phyloP scores from a whole-genome alignment of 768 basidiomycete genomes.

The Tylopilus sp. region DNA sequence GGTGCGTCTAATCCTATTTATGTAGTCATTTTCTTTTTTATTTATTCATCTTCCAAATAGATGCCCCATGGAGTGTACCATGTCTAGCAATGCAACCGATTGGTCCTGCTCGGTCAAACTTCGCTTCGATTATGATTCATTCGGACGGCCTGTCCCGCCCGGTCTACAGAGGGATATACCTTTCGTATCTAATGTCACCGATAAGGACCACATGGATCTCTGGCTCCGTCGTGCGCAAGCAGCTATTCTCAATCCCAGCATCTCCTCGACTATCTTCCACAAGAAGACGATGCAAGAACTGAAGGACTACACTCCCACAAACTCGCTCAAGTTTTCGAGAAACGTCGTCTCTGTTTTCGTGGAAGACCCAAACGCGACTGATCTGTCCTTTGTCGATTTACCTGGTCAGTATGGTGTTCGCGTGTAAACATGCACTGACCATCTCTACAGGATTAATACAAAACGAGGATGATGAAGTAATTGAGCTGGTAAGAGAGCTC shows the following conservation, averaged over 20 bases:
- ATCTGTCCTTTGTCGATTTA: slow-evolving; percentile 52
- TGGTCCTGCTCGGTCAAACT: slow-evolving; percentile 48
- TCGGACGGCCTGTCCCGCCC: no score
- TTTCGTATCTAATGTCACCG: no score
- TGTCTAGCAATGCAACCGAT: slow-evolving; percentile 36
- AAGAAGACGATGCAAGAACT: slow-evolving; percentile 29
- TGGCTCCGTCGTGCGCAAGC: no score
- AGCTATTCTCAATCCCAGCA: no score
- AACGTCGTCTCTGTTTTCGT: slow-evolving; percentile 49
- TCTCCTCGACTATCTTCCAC: no score
- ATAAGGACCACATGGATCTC: no score
- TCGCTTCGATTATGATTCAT: slow-evolving; percentile 30
- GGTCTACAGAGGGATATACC: no score
- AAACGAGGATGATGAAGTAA: slow-evolving; percentile 40
- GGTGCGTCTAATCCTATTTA: slow-evolving; percentile 30
- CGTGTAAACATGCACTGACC: slow-evolving; percentile 2
- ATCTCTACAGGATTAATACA: slow-evolving; percentile 50
- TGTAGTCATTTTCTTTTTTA: neutral
- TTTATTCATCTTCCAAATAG: slow-evolving; percentile 30
- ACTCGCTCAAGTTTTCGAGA: slow-evolving; percentile 40
- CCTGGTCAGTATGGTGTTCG: slow-evolving; percentile 37
- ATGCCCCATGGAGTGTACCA: slow-evolving; percentile 52
- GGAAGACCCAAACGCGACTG: slow-evolving; percentile 41
- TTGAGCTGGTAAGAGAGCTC: slow-evolving; percentile 46
- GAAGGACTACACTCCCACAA: slow-evolving; percentile 20